Evolutionary conservation across 805 yeast species (phyloP), one percentile per base, ranked within the genome.

Genomic region (Debaryomyces prosopidis): DNA sequence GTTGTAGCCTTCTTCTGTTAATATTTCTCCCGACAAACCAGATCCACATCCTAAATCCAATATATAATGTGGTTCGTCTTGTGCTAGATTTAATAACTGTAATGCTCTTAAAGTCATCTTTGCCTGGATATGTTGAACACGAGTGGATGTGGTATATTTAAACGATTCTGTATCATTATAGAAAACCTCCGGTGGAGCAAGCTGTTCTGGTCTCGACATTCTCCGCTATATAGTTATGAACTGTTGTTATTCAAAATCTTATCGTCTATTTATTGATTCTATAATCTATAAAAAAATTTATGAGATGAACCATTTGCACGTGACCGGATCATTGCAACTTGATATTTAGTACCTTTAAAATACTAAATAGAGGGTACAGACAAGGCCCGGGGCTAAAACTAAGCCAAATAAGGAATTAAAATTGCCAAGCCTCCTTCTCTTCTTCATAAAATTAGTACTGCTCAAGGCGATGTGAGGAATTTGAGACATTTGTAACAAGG

Each of bases 121-220:
- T 2, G 98, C 98, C 68, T 94, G 99, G 58, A 94, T 94, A 62
- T 91, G 97, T 71, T 94, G 99, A 40, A 94, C 97, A 76, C 99
- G 94, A 4, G 97, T 87, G 4, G 96, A 88, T 2, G 86, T 76
- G 0, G 98, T 94, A 66, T 94, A 94, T 60, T 94, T 94, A 36
- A 76, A 75, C 0, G 98, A 87, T 66, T 94, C 99, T 1, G 81
- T 68, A 44, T 91, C 97, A 74, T 90, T 87, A 65, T 94, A 94
- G 63, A 92, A 94, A 48, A 91, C 79, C 70, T 91, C 98, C 34
- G 98, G 97, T 23, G 98, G 98, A 11, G 98, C 98, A 50, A 90
- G 74, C 58, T 89, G 89, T 69, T 91, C 98, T 54, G 98, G 98
- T 73, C 98, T 84, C 2, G 96, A 88, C 98, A 91, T 91, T 12